Evolutionary conservation across 192 early-diverging fungal genomes (phyloP).

Genomic region (Phycomyces nitens): DNA sequence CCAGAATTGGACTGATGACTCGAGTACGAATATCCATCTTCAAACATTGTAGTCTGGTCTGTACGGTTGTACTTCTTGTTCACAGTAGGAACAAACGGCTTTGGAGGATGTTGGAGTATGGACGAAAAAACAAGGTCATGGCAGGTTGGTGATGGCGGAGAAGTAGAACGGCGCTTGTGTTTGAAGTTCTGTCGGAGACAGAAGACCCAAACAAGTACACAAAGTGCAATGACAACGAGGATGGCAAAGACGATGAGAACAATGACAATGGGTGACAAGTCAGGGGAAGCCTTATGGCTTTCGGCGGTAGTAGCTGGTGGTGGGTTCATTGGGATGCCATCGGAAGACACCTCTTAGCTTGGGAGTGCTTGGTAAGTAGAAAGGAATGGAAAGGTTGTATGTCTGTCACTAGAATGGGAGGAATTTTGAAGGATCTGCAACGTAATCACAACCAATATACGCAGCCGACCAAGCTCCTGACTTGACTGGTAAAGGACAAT

Average conservation of each 20-base stretch:
- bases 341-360: background rate
- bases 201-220: background rate
- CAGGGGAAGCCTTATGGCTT: background rate
- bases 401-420: background rate
- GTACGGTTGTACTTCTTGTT: background rate
- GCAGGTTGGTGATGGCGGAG: background rate
- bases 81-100: background rate
- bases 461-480: background rate
- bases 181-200: background rate
- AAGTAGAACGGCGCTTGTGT: background rate
- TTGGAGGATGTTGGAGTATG: constrained; percentile 15
- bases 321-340: constrained; percentile 2
- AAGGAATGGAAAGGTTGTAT: background rate
- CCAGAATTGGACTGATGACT: background rate
- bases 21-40: constrained; percentile 6
- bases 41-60: constrained; percentile 4
- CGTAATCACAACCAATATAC: background rate
- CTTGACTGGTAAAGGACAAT: background rate
- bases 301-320: background rate
- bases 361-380: background rate
- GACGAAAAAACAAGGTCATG: constrained; percentile 12
- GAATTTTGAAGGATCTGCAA: constrained; percentile 5
- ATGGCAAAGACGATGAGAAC: background rate
- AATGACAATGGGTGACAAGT: background rate
- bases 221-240: background rate